A percentile compares a stretch with the other conserved stretches of the same genome.
phyloP scores from a whole-genome alignment of 495 filamentous ascomycete species.

The Penicillium antarcticum region DNA sequence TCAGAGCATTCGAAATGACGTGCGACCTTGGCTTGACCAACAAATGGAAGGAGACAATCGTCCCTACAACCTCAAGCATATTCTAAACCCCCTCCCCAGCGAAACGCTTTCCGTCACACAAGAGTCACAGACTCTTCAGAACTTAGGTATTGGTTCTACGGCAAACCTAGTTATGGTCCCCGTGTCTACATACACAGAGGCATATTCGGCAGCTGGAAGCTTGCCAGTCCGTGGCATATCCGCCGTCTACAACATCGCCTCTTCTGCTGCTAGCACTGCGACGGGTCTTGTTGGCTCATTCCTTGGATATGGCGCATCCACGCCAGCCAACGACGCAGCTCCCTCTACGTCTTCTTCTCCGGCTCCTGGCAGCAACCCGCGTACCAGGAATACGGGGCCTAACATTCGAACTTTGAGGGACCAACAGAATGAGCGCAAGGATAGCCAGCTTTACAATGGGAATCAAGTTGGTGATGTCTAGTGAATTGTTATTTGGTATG shows the following conservation, averaged over 20 bases:
- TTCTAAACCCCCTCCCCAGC: slow-evolving; percentile 75
- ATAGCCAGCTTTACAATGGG: slow-evolving; percentile 80
- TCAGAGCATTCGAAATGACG: slow-evolving; percentile 60
- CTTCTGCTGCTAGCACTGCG: slow-evolving; percentile 40
- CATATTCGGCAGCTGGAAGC: slow-evolving; percentile 50
- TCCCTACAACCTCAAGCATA: slow-evolving; percentile 81
- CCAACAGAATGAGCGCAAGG: slow-evolving; percentile 44
- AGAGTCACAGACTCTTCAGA: slow-evolving; percentile 62
- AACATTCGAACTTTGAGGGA: slow-evolving; percentile 59
- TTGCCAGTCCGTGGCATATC: slow-evolving; percentile 43
- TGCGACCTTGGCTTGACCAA: slow-evolving; percentile 74
- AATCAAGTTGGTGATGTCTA: slow-evolving; percentile 64
- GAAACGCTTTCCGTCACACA: slow-evolving; percentile 68
- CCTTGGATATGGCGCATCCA: slow-evolving; percentile 45
- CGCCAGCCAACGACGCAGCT: slow-evolving; percentile 9
- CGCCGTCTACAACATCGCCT: slow-evolving; percentile 41
- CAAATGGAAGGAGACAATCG: slow-evolving; percentile 43
- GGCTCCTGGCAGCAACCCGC: slow-evolving; percentile 6
- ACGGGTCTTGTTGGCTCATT: slow-evolving; percentile 53
- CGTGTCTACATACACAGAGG: slow-evolving; percentile 55
- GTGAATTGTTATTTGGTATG: background rate
- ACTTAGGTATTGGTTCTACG: slow-evolving; percentile 68
- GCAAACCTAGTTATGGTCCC: slow-evolving; percentile 83
- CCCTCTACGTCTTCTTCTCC: slow-evolving; percentile 10
- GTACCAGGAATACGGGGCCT: slow-evolving; percentile 19